Percentiles rank a stretch among this genome's conserved stretches.
Evolutionary conservation across 352 stramenopile genomes (phyloP).

Genomic region (Vaucheria bursata): DNA sequence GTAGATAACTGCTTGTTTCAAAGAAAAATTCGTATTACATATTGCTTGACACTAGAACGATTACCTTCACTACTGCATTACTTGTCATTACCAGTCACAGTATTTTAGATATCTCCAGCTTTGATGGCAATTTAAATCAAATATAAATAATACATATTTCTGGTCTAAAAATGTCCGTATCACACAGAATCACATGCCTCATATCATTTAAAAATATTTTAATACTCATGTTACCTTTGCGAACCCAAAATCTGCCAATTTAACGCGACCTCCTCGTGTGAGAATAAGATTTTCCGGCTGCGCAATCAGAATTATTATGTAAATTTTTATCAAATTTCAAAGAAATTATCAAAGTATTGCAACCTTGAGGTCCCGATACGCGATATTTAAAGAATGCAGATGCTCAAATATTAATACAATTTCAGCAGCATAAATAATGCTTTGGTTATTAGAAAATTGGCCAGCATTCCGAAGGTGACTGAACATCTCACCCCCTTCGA

Average conservation of each 20-base stretch:
- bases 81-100: too few species aligned
- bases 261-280: constrained; percentile 70
- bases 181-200: too few species aligned
- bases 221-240: too few species aligned
- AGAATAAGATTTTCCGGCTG: constrained; percentile 69
- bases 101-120: too few species aligned
- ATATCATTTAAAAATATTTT: too few species aligned
- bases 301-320: background rate
- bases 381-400: constrained; percentile 74
- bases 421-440: constrained; percentile 73
- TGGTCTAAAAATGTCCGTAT: too few species aligned
- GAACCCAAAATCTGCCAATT: constrained; percentile 84
- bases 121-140: too few species aligned
- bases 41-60: too few species aligned
- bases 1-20: too few species aligned
- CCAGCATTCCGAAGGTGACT: constrained; percentile 66
- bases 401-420: constrained; percentile 73
- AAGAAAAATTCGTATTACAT: too few species aligned
- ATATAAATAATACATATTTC: too few species aligned
- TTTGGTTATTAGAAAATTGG: constrained; percentile 42
- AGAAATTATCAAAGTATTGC: background rate
- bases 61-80: too few species aligned
- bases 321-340: background rate
- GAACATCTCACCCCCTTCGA: constrained; percentile 80
- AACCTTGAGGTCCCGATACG: constrained; percentile 80